phyloP scores from a whole-genome alignment of 208 protist genomes.

The Acanthamoeba castellanii region DNA sequence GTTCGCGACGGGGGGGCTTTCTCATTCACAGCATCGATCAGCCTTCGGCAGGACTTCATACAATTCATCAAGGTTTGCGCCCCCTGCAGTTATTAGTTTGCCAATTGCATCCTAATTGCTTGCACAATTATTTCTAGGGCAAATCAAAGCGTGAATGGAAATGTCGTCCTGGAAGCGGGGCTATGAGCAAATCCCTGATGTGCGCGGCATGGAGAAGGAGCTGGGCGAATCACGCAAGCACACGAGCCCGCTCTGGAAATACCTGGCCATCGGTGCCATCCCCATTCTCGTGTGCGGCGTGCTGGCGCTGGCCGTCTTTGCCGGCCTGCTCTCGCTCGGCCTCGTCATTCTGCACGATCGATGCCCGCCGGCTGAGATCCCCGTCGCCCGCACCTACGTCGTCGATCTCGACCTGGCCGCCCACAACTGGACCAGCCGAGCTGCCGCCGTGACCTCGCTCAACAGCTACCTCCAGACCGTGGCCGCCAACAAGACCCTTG shows the following conservation, averaged over 20 bases:
- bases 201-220: slow-evolving; percentile 26
- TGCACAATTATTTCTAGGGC: too few relatives aligned
- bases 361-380: slow-evolving; percentile 17
- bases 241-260: slow-evolving; percentile 31
- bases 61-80: too few relatives aligned
- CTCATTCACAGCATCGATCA: too few relatives aligned
- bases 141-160: slow-evolving; percentile 10
- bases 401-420: not conserved
- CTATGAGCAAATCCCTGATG: slow-evolving; percentile 29
- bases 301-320: not conserved
- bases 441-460: not conserved
- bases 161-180: slow-evolving; percentile 10
- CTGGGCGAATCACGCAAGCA: slow-evolving; percentile 38
- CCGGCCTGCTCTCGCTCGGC: slow-evolving; percentile 15
- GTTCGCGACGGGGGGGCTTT: too few relatives aligned
- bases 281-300: not conserved
- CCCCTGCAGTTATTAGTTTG: too few relatives aligned
- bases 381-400: not conserved
- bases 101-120: too few relatives aligned
- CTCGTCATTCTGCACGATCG: slow-evolving; percentile 48
- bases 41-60: too few relatives aligned
- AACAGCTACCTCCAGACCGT: not conserved
- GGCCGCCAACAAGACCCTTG: not conserved
- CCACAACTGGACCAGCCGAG: slow-evolving; percentile 3
- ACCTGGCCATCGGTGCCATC: slow-evolving; percentile 20